phyloP scores from a whole-genome alignment of 1,139 yeast genomes.

The Suhomyces bokatorum region DNA sequence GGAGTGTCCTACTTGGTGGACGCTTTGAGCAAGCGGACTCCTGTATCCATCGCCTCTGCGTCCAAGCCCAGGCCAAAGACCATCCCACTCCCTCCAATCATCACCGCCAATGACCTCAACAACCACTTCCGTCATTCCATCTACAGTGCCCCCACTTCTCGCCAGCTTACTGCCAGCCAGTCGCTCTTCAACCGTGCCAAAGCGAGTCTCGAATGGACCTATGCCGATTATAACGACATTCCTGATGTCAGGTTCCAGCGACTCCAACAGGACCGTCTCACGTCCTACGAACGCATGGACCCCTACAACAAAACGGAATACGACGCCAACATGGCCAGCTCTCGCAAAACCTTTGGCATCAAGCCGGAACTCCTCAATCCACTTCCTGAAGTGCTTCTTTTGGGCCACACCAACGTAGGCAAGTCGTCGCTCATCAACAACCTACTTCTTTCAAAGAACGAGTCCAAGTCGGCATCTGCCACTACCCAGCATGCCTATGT shows the following conservation, averaged over 20 bases:
- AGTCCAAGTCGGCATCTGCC: conserved; percentile 26
- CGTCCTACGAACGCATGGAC: conserved; percentile 18
- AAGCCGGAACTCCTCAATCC: conserved; percentile 29
- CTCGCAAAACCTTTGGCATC: conserved; percentile 33
- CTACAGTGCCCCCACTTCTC: conserved; percentile 16
- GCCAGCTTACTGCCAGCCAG: conserved; percentile 18
- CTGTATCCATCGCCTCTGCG: background rate
- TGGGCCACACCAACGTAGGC: conserved; percentile 85
- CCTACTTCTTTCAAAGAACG: conserved; percentile 35
- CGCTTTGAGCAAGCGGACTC: conserved; percentile 4
- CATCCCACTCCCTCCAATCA: conserved; percentile 5
- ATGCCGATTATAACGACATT: conserved; percentile 50
- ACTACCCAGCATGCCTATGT: conserved; percentile 51
- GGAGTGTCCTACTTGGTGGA: conserved; percentile 19
- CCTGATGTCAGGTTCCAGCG: conserved; percentile 55
- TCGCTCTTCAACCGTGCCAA: conserved; percentile 47
- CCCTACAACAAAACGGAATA: conserved; percentile 23
- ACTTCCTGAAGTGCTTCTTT: conserved; percentile 67
- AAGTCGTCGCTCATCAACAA: conserved; percentile 74
- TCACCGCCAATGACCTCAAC: conserved; percentile 30
- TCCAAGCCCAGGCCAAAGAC: background rate
- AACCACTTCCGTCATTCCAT: conserved; percentile 23
- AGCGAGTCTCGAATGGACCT: conserved; percentile 60
- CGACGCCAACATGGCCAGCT: conserved; percentile 18
- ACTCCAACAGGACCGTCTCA: conserved; percentile 23